Conservation (phyloP, 1,139 yeast genomes). For the Magnusiomyces sp. region DNA sequence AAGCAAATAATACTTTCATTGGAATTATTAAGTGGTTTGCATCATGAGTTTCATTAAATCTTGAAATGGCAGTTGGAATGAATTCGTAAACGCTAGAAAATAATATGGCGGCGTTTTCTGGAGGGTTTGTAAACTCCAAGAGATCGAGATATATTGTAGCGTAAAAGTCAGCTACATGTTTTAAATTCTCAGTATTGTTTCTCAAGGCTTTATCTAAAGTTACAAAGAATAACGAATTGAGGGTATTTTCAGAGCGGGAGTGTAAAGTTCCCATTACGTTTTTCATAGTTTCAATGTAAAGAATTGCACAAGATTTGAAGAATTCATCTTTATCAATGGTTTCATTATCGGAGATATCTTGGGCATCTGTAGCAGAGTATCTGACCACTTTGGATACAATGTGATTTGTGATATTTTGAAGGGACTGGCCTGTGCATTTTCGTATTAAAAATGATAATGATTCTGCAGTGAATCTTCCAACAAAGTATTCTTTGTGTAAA, state of each 20-base stretch:
- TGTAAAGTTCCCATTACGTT: constrained; percentile 68
- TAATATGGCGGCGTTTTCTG: constrained; percentile 27
- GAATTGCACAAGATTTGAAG: constrained; percentile 48
- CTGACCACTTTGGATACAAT: constrained; percentile 42
- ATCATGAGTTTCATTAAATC: constrained; percentile 6
- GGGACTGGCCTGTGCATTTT: constrained; percentile 47
- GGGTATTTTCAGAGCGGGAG: constrained; percentile 51
- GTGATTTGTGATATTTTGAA: constrained; percentile 42
- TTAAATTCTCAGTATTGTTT: constrained; percentile 11
- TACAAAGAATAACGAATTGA: constrained; percentile 29
- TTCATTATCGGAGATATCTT: constrained; percentile 25
- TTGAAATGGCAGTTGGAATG: constrained; percentile 14
- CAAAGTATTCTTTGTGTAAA: constrained; percentile 43
- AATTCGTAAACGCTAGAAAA: constrained; percentile 26
- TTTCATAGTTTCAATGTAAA: constrained; percentile 68
- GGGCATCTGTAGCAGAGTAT: constrained; percentile 17
- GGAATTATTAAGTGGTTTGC: constrained; percentile 11
- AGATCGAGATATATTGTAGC: constrained; percentile 12
- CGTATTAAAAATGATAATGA: constrained; percentile 78
- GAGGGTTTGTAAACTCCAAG: constrained; percentile 4
- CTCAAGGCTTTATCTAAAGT: not conserved
- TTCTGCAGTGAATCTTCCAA: constrained; percentile 82
- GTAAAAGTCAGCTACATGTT: constrained; percentile 16
- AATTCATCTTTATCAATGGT: constrained; percentile 34
- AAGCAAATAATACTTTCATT: constrained; percentile 22